These are phyloP conservation scores for Fusarium praegraminearum DNA, from an alignment of 2,329 filamentous ascomycete species.

Conservation along the genomic window DNA sequence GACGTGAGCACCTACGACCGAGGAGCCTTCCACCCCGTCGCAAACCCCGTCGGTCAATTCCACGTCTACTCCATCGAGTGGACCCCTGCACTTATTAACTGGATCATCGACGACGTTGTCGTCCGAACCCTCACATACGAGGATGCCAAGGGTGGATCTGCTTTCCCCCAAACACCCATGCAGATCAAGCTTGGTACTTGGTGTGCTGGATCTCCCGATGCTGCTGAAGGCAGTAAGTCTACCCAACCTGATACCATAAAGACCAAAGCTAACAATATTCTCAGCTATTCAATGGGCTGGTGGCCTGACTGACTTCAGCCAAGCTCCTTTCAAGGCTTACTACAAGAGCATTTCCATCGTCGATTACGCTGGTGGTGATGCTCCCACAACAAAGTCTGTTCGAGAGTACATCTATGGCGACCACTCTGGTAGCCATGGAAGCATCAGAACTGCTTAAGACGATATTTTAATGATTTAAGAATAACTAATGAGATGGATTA, in stretches of 20 bases:
- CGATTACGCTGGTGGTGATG: constrained; percentile 58
- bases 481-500: constrained; percentile 20
- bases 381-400: constrained; percentile 50
- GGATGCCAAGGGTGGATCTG: constrained; percentile 68
- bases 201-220: constrained; percentile 68
- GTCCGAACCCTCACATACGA: constrained; percentile 71
- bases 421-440: constrained; percentile 56
- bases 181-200: constrained; percentile 77
- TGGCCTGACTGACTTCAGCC: constrained; percentile 62
- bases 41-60: constrained; percentile 60
- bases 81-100: constrained; percentile 71
- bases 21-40: constrained; percentile 67
- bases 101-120: constrained; percentile 71
- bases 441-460: constrained; percentile 51
- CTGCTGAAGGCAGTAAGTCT: constrained; percentile 68
- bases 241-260: not conserved
- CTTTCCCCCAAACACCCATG: constrained; percentile 80
- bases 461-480: not conserved
- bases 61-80: constrained; percentile 78
- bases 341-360: constrained; percentile 60
- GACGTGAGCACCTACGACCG: constrained; percentile 74
- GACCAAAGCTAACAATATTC: not conserved
- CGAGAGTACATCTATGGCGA: constrained; percentile 58
- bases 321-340: constrained; percentile 59
- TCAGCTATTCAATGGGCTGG: constrained; percentile 73